Base-by-base conservation (phyloP, 345 rosid species). In the Eucalyptus tenuipes region DNA sequence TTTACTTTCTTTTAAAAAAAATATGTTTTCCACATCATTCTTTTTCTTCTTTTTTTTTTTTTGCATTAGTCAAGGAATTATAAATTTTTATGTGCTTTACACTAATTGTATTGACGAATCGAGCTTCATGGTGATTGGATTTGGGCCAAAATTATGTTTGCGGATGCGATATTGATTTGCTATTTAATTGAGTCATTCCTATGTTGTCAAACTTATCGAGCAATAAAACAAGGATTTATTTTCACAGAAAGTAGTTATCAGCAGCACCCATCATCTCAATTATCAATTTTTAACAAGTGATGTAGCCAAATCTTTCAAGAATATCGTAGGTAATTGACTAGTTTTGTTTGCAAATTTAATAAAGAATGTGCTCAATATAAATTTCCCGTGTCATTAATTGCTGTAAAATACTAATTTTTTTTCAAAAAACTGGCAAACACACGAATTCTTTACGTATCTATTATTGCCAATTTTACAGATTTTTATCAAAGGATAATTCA, bases 281-380 rank as follows among this genome's bases (percentile, higher is more conserved):
- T 15, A 71, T 71, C 82, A 18, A 71, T 18, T 71, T 71, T 18
- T 17, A 71, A 71, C 7, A 1, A 71, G 44, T 0, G 7, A 71
- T 37, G 7, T 71, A 27, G 0, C 27, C 45, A 17, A 18, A 27
- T 1, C 37, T 71, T 37, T 9, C 27, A 71, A 37, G 2, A 71
- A 37, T 71, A 11, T 20, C 27, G 0, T 71, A 18, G 3, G 2
- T 18, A 37, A 71, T 0, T 0, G 0, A 71, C 10, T 5, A 0
- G 18, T 8, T 71, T 20, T 18, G 0, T 18, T 71, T 1, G 7
- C 13, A 8, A 37, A 27, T 27, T 37, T 71, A 17, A 71, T 10
- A 37, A 71, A 37, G 3, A 37, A 37, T 31, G 2, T 71, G 40
- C 7, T 17, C 0, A 6, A 37, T 37, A 10, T 1, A 16, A 5